Percentiles rank a stretch among this genome's conserved stretches.
These are phyloP conservation scores for Lobosporangium transversale DNA, from an alignment of 192 early-diverging fungal species.

Conservation along the genomic window DNA sequence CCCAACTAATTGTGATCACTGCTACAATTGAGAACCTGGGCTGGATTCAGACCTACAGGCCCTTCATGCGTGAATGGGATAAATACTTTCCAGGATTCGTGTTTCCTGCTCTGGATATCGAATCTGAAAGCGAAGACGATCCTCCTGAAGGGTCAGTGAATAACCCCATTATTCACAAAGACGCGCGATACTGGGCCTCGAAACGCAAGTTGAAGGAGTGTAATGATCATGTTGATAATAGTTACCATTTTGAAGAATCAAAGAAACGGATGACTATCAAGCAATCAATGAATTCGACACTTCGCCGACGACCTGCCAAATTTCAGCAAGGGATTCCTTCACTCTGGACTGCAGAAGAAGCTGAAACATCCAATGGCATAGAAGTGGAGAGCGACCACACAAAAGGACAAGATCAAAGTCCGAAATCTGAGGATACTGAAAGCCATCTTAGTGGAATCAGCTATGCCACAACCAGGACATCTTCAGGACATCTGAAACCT, in stretches of 20 bases:
- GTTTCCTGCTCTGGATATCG: conserved; percentile 41
- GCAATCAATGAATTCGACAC: conserved; percentile 34
- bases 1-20: conserved; percentile 43
- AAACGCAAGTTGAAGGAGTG: conserved; percentile 2
- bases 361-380: conserved; percentile 8
- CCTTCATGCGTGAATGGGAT: conserved; percentile 47
- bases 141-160: background rate
- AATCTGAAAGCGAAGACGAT: conserved; percentile 15
- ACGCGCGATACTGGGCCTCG: conserved; percentile 7
- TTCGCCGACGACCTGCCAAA: conserved; percentile 14
- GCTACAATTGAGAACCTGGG: conserved; percentile 39
- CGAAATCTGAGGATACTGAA: background rate
- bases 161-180: background rate
- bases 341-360: conserved; percentile 31
- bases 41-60: conserved; percentile 43
- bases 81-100: conserved; percentile 43
- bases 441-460: conserved; percentile 2
- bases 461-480: conserved; percentile 10
- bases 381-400: background rate
- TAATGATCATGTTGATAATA: conserved; percentile 11
- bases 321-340: conserved; percentile 39
- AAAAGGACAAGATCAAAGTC: background rate
- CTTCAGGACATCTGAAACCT: conserved; percentile 18
- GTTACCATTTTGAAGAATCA: conserved; percentile 18
- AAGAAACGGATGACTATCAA: conserved; percentile 4